phyloP scores from a whole-genome alignment of 2,329 filamentous ascomycete genomes.

The Diaporthe sp. region DNA sequence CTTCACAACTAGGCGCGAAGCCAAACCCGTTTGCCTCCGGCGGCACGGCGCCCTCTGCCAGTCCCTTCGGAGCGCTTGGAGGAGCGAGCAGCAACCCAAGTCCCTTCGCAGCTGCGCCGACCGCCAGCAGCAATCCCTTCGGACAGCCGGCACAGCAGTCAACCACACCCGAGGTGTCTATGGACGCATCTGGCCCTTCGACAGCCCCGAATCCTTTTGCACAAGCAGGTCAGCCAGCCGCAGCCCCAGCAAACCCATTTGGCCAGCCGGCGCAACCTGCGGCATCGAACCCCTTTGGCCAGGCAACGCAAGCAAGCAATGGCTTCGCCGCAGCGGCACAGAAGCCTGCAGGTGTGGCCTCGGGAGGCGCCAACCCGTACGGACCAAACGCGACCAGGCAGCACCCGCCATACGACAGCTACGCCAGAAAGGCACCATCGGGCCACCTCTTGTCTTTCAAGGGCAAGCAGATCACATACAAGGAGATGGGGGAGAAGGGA shows the following conservation, averaged over 20 bases:
- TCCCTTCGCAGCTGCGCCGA: conserved; percentile 44
- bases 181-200: conserved; percentile 33
- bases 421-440: conserved; percentile 46
- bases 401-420: conserved; percentile 50
- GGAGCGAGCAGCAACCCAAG: conserved; percentile 33
- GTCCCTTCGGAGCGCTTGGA: conserved; percentile 45
- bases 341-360: conserved; percentile 10
- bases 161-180: conserved; percentile 36
- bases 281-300: conserved; percentile 36
- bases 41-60: conserved; percentile 36
- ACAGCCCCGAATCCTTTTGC: conserved; percentile 46
- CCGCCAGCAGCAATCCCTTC: conserved; percentile 37
- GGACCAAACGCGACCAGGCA: conserved; percentile 46
- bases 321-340: conserved; percentile 24
- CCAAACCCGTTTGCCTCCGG: conserved; percentile 48
- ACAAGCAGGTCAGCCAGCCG: conserved; percentile 23
- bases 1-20: conserved; percentile 52
- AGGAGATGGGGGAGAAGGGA: conserved; percentile 51
- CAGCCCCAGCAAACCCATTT: conserved; percentile 43
- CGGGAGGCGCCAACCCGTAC: conserved; percentile 43
- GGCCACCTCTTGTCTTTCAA: conserved; percentile 50
- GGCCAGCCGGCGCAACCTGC: conserved; percentile 46
- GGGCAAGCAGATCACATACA: conserved; percentile 50
- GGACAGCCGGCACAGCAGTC: conserved; percentile 41
- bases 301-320: background rate